Evolutionary conservation across 2,329 filamentous ascomycete genomes (phyloP).

Genomic region (Piedraia hortae): DNA sequence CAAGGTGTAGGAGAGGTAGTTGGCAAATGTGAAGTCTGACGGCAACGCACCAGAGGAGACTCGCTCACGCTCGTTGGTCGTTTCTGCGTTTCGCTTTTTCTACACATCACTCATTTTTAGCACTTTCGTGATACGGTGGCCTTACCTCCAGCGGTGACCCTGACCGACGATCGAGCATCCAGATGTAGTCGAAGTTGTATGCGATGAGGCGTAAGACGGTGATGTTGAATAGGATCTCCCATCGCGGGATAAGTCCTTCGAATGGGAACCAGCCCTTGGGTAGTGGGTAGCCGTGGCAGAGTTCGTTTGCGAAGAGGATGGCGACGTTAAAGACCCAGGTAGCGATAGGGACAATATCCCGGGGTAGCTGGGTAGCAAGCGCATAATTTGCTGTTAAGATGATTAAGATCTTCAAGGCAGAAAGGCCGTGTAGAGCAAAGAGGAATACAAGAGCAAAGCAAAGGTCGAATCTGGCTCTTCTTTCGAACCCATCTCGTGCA

Average conservation of each 20-base stretch:
- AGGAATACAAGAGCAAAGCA: slow-evolving; percentile 59
- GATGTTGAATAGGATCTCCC: slow-evolving; percentile 96
- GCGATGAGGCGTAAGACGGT: slow-evolving; percentile 79
- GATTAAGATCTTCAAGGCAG: slow-evolving; percentile 49
- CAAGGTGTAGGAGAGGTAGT: slow-evolving; percentile 68
- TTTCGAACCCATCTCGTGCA: slow-evolving; percentile 15
- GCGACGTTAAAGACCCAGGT: slow-evolving; percentile 82
- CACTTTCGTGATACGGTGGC: slow-evolving; percentile 2
- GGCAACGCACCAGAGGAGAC: slow-evolving; percentile 45
- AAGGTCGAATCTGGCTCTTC: slow-evolving; percentile 59
- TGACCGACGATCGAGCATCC: slow-evolving; percentile 42
- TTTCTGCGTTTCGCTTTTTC: slow-evolving; percentile 96
- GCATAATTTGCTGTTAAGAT: slow-evolving; percentile 66
- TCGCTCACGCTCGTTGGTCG: slow-evolving; percentile 61
- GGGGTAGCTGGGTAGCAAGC: slow-evolving; percentile 45
- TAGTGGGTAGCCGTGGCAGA: slow-evolving; percentile 51
- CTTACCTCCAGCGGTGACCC: slow-evolving; percentile 58
- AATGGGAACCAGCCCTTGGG: slow-evolving; percentile 32
- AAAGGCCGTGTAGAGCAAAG: slow-evolving; percentile 56
- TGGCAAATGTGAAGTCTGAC: slow-evolving; percentile 49
- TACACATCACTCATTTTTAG: slow-evolving; percentile 9
- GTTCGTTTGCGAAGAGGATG: slow-evolving; percentile 70
- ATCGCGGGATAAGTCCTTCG: slow-evolving; percentile 61
- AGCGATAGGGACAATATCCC: slow-evolving; percentile 37
- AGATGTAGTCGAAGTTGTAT: slow-evolving; percentile 93